A percentile compares a stretch with the other conserved stretches of the same genome.
Evolutionary conservation across 1,284 basidiomycete species (phyloP).

Genomic region (Macrocybe sp.): DNA sequence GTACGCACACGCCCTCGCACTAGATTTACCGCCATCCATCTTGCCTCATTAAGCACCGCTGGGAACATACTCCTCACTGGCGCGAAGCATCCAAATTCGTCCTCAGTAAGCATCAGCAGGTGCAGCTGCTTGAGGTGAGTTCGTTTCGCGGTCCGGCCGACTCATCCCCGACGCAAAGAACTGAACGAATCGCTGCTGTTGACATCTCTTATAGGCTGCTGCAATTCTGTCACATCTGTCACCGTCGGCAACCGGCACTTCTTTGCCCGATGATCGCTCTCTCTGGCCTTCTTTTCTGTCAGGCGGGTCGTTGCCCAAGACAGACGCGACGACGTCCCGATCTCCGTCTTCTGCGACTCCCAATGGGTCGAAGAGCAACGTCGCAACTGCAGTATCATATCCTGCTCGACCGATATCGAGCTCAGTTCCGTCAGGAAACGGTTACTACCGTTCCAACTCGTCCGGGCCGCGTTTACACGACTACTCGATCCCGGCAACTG

Average conservation of each 20-base stretch:
- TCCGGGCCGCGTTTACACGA: conserved; percentile 60
- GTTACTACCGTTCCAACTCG: conserved; percentile 27
- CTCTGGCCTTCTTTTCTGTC: conserved; percentile 79
- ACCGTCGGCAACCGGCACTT: conserved; percentile 61
- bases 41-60: conserved; percentile 94
- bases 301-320: conserved; percentile 60
- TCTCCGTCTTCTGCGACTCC: conserved; percentile 4
- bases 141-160: not conserved
- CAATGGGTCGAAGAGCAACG: conserved; percentile 8
- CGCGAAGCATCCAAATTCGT: conserved; percentile 92
- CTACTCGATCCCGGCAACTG: conserved; percentile 42
- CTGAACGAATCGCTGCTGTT: not conserved
- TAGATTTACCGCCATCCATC: conserved; percentile 93
- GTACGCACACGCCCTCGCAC: conserved; percentile 4
- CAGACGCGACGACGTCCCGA: conserved; percentile 21
- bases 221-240: conserved; percentile 89
- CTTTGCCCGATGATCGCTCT: conserved; percentile 89
- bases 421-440: conserved; percentile 29
- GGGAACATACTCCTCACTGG: conserved; percentile 98
- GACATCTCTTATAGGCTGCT: conserved; percentile 58
- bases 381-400: conserved; percentile 10
- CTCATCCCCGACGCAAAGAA: not conserved
- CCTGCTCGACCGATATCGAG: conserved; percentile 27
- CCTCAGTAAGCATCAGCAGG: conserved; percentile 96
- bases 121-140: conserved; percentile 86